These are phyloP conservation scores for Sporisorium exsertum DNA, from an alignment of 1,284 basidiomycete species.

Conservation along the genomic window DNA sequence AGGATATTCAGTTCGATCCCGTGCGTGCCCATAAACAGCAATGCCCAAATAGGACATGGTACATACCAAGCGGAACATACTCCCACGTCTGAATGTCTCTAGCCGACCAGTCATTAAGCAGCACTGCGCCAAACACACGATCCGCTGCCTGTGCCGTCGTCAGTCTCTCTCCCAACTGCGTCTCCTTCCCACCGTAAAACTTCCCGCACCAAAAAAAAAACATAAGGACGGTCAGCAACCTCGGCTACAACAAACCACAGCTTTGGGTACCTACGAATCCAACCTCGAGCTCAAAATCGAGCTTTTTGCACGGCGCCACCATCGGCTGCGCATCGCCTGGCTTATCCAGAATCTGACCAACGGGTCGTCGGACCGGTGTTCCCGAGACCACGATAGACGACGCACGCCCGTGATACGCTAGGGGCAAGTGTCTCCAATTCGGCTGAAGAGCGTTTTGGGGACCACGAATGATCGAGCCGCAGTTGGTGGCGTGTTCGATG, in stretches of 20 bases:
- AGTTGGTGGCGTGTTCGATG: conserved; percentile 50
- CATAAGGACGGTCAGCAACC: background rate
- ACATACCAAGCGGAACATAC: conserved; percentile 44
- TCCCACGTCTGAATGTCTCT: conserved; percentile 54
- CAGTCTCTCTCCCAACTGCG: conserved; percentile 34
- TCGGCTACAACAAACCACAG: background rate
- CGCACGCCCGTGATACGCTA: conserved; percentile 55
- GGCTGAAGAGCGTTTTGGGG: conserved; percentile 22
- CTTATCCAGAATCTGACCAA: conserved; percentile 41
- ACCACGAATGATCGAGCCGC: conserved; percentile 30
- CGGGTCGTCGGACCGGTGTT: conserved; percentile 39
- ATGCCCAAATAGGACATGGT: too few relatives aligned
- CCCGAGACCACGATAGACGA: conserved; percentile 42
- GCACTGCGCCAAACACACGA: conserved; percentile 53
- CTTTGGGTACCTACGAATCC: conserved; percentile 33
- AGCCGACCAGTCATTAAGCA: conserved; percentile 61
- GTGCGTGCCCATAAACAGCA: too few relatives aligned
- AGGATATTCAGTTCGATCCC: background rate
- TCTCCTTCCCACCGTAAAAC: conserved; percentile 45
- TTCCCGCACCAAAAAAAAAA: background rate
- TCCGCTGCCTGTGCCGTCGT: conserved; percentile 30
- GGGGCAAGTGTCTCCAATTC: conserved; percentile 46
- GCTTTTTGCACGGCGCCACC: conserved; percentile 26
- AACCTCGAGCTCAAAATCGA: conserved; percentile 61
- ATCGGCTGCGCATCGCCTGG: conserved; percentile 24